Evolutionary conservation across 768 basidiomycete species (phyloP).

Genomic region (Lentinula sp.): DNA sequence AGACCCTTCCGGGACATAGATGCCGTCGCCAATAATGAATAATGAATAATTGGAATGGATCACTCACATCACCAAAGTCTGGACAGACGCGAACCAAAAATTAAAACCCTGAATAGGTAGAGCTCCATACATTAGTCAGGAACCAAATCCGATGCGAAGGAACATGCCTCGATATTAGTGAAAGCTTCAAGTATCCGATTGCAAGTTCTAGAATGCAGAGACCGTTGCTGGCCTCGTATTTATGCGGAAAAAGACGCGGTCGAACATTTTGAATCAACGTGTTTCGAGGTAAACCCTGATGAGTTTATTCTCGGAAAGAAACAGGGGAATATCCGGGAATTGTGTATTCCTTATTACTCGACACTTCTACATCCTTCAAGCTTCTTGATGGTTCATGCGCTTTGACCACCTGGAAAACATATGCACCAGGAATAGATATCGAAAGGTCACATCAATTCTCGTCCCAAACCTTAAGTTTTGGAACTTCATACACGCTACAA

Average conservation of each 20-base stretch:
- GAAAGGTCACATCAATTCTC: not conserved
- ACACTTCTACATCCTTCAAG: not conserved
- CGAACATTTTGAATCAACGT: not conserved
- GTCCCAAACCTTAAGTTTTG: not conserved
- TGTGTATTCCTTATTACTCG: not conserved
- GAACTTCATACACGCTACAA: not conserved
- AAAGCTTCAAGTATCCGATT: not conserved
- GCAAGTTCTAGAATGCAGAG: not conserved
- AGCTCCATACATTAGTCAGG: not conserved
- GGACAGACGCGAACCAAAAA: not conserved
- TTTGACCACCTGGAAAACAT: not conserved
- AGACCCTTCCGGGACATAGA: not conserved
- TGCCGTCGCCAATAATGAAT: not conserved
- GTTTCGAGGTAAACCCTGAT: not conserved
- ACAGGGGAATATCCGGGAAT: not conserved
- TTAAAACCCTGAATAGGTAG: not conserved
- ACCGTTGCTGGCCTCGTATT: not conserved
- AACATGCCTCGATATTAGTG: not conserved
- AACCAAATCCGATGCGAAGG: not conserved
- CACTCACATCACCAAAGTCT: not conserved
- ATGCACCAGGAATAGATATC: not conserved
- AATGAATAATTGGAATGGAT: not conserved
- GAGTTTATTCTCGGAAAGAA: not conserved
- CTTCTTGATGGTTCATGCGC: not conserved
- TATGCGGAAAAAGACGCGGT: not conserved